phyloP scores from a whole-genome alignment of 768 basidiomycete genomes.

The Lactarius hatsudake region DNA sequence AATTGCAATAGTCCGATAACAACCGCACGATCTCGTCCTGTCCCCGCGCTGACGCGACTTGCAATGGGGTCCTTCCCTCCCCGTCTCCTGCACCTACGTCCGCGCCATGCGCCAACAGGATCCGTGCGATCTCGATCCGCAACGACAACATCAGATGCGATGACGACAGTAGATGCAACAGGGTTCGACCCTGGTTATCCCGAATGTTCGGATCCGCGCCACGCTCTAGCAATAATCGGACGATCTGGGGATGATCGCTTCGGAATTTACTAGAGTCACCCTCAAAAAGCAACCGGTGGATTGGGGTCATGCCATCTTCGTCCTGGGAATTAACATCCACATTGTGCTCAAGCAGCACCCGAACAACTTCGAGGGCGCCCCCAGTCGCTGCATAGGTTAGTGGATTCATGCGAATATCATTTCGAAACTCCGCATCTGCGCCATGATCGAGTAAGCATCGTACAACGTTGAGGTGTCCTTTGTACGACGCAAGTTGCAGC shows the following conservation, averaged over 20 bases:
- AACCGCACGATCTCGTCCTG: neutral
- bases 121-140: neutral
- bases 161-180: neutral
- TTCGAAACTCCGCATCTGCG: no score
- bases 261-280: no score
- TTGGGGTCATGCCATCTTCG: no score
- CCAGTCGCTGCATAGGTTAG: no score
- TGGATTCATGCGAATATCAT: no score
- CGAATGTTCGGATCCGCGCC: neutral
- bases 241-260: neutral
- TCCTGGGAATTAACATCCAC: no score
- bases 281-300: no score
- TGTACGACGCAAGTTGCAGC: no score
- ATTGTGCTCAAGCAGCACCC: no score
- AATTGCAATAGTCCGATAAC: neutral
- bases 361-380: no score
- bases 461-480: no score
- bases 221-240: neutral
- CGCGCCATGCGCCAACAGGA: neutral
- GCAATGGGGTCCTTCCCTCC: neutral
- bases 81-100: neutral
- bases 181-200: neutral
- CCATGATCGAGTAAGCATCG: no score
- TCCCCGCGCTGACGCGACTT: neutral
- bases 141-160: neutral